Conservation (phyloP, 2,329 filamentous ascomycete genomes). For the Camillea tinctor region DNA sequence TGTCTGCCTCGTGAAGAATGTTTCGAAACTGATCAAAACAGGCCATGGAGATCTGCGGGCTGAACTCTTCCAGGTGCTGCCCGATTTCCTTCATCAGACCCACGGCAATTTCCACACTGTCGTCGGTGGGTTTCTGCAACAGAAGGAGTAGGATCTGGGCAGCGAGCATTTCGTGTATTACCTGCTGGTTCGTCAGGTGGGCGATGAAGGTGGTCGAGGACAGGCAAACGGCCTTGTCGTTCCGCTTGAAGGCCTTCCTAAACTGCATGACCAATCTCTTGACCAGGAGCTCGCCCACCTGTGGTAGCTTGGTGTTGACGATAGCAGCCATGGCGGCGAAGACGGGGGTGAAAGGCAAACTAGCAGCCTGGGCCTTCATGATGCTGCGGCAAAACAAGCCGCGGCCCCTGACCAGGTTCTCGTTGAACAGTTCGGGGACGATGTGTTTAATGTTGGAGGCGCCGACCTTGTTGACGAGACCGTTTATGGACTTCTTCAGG, state of each 20-base stretch:
- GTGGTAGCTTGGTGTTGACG: conserved; percentile 94
- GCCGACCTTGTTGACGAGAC: conserved; percentile 98
- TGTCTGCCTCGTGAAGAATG: conserved; percentile 93
- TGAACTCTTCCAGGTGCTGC: conserved; percentile 94
- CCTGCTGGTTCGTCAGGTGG: conserved; percentile 93
- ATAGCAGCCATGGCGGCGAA: conserved; percentile 95
- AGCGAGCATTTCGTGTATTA: conserved; percentile 88
- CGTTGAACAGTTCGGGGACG: conserved; percentile 90
- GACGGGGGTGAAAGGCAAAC: conserved; percentile 92
- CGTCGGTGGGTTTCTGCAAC: conserved; percentile 92
- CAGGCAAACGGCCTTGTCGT: conserved; percentile 94
- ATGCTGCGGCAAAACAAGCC: conserved; percentile 94
- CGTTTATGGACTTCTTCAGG: conserved; percentile 97
- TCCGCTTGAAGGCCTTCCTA: conserved; percentile 90
- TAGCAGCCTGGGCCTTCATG: conserved; percentile 97
- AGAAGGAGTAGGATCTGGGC: conserved; percentile 91
- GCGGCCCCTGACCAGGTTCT: conserved; percentile 88
- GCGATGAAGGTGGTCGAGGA: conserved; percentile 93
- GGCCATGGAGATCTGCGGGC: conserved; percentile 77
- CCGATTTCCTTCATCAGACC: conserved; percentile 90
- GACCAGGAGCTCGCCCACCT: conserved; percentile 87
- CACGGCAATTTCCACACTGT: conserved; percentile 96
- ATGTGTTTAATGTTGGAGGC: conserved; percentile 97
- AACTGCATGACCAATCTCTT: conserved; percentile 88
- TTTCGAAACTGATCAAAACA: conserved; percentile 96